These are phyloP conservation scores for Cyberlindnera maritima DNA, from an alignment of 805 yeast genomes.

Conservation along the genomic window DNA sequence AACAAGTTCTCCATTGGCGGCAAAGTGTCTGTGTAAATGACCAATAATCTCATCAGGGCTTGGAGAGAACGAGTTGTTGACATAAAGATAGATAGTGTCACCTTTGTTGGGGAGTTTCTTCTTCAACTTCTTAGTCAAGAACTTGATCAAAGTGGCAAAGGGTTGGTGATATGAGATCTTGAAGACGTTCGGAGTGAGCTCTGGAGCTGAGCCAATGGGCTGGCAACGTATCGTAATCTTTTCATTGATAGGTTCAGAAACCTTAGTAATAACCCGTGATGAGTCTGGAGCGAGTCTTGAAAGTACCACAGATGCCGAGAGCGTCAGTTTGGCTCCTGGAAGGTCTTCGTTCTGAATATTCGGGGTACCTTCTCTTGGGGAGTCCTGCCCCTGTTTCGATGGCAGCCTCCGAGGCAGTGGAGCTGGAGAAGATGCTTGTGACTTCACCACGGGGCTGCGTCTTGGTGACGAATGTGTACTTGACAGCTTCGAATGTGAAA, in stretches of 20 bases:
- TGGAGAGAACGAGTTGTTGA: conserved; percentile 46
- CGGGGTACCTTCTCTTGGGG: conserved; percentile 3
- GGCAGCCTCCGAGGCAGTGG: neutral
- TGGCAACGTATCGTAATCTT: conserved; percentile 50
- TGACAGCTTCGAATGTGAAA: neutral
- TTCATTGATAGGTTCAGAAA: conserved; percentile 10
- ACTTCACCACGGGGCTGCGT: no score
- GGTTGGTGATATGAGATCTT: conserved; percentile 46
- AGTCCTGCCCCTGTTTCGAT: neutral
- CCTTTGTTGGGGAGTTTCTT: conserved; percentile 18
- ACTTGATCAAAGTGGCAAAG: conserved; percentile 44
- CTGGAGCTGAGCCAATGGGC: conserved; percentile 57
- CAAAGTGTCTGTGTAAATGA: conserved; percentile 35
- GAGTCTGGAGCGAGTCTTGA: conserved; percentile 21
- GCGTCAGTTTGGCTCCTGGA: conserved; percentile 22
- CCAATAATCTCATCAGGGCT: conserved; percentile 43
- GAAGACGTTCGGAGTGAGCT: conserved; percentile 47
- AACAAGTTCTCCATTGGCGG: conserved; percentile 37
- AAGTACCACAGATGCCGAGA: conserved; percentile 24
- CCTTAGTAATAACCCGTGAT: conserved; percentile 14
- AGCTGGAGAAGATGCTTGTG: no score
- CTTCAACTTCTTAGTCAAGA: conserved; percentile 40
- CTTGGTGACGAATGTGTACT: neutral
- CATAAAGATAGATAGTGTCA: conserved; percentile 36
- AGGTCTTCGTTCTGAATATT: conserved; percentile 22